These are phyloP conservation scores for Trametes pubescens DNA, from an alignment of 1,284 basidiomycete genomes.

Conservation along the genomic window DNA sequence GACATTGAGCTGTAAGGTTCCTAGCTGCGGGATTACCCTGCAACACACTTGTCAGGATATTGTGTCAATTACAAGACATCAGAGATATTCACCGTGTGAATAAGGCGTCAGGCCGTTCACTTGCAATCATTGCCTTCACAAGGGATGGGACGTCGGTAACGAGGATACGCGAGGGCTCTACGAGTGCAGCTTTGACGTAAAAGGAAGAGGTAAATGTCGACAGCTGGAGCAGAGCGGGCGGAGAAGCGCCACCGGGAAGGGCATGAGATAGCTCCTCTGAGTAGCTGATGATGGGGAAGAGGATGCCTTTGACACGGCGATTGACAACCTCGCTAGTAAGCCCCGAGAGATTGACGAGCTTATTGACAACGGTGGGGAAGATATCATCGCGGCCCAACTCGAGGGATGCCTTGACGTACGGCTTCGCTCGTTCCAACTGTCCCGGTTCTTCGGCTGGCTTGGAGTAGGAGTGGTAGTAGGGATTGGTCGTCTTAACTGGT, in stretches of 20 bases:
- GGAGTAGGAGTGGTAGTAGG: neutral
- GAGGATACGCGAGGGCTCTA: neutral
- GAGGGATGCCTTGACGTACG: neutral
- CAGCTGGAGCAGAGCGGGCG: neutral
- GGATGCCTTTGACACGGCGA: neutral
- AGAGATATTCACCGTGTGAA: neutral
- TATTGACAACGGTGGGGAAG: neutral
- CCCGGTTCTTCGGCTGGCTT: neutral
- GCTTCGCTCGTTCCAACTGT: neutral
- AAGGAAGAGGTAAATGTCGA: neutral
- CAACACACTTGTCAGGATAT: neutral
- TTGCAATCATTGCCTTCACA: neutral
- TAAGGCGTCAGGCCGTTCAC: neutral
- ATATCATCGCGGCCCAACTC: neutral
- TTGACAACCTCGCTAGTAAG: neutral
- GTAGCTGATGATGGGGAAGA: neutral
- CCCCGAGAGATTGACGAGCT: neutral
- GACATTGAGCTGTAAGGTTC: neutral
- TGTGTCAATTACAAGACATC: neutral
- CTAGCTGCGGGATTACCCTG: neutral
- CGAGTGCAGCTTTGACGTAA: neutral
- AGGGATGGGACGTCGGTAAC: neutral
- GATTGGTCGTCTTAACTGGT: neutral
- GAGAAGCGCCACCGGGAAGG: neutral
- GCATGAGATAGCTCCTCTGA: neutral